A percentile compares a stretch with the other conserved stretches of the same genome.
These are phyloP conservation scores for Chlorella variabilis DNA, from an alignment of 163 green algal genomes.

Conservation along the genomic window DNA sequence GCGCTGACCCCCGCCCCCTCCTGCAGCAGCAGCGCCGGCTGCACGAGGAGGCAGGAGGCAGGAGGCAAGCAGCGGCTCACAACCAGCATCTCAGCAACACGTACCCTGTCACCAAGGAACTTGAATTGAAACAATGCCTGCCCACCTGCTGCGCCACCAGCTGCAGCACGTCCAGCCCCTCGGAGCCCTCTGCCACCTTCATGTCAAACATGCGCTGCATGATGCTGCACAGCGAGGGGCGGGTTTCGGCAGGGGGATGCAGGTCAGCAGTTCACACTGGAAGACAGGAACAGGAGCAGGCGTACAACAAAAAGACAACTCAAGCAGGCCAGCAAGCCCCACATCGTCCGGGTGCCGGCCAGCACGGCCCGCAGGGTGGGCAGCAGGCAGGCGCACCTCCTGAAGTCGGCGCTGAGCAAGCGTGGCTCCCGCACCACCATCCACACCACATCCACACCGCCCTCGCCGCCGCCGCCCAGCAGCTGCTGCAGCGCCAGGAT, in stretches of 20 bases:
- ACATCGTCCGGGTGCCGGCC: too few relatives aligned
- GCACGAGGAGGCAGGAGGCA: too few relatives aligned
- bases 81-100: too few relatives aligned
- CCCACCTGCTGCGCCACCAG: constrained; percentile 53
- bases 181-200: constrained; percentile 28
- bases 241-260: not conserved
- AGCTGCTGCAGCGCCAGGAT: constrained; percentile 55
- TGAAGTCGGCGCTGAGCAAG: constrained; percentile 38
- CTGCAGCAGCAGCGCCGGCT: constrained; percentile 59
- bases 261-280: too few relatives aligned
- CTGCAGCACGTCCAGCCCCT: constrained; percentile 37
- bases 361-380: too few relatives aligned
- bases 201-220: constrained; percentile 44
- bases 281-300: too few relatives aligned
- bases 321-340: too few relatives aligned
- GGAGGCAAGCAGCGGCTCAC: too few relatives aligned
- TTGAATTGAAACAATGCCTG: too few relatives aligned
- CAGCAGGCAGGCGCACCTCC: constrained; percentile 9
- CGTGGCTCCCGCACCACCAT: constrained; percentile 57
- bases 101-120: too few relatives aligned
- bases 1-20: not conserved
- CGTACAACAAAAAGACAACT: not conserved
- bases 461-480: constrained; percentile 35
- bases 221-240: constrained; percentile 5
- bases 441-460: constrained; percentile 49